Conservation (phyloP, 257 asterid species). For the Nicotiana noctiflora region DNA sequence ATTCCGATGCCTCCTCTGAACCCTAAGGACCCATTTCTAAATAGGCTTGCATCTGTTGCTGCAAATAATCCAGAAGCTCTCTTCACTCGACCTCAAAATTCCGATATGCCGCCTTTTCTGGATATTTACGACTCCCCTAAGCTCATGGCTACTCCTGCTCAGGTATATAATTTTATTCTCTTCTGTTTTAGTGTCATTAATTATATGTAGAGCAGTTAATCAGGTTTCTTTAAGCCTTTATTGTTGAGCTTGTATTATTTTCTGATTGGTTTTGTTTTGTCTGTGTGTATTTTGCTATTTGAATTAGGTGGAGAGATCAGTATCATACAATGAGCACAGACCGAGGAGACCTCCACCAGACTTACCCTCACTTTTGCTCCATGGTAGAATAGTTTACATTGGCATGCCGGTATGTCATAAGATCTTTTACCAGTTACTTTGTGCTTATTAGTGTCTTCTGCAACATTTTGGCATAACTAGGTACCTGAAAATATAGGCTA, state of each 20-base stretch:
- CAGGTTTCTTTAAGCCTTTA: neutral
- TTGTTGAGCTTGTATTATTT: neutral
- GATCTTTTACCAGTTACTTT: neutral
- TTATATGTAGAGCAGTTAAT: neutral
- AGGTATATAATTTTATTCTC: constrained; percentile 23
- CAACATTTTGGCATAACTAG: neutral
- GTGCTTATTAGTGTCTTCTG: neutral
- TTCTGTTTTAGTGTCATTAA: neutral
- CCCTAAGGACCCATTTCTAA: constrained; percentile 78
- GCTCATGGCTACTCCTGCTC: constrained; percentile 87
- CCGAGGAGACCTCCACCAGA: constrained; percentile 86
- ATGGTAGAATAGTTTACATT: constrained; percentile 80
- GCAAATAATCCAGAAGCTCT: constrained; percentile 59
- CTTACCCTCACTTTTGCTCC: constrained; percentile 70
- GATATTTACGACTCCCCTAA: constrained; percentile 63
- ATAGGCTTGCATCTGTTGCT: constrained; percentile 69
- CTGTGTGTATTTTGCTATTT: constrained; percentile 15
- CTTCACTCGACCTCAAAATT: constrained; percentile 40
- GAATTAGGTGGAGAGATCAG: constrained; percentile 76
- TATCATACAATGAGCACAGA: constrained; percentile 60
- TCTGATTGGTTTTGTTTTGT: neutral
- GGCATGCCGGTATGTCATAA: constrained; percentile 73
- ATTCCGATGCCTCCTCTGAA: constrained; percentile 68
- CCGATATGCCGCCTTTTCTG: constrained; percentile 56
- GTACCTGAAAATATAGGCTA: neutral